These are phyloP conservation scores for Hygrophoropsis aurantiaca DNA, from an alignment of 768 basidiomycete genomes.

Conservation along the genomic window DNA sequence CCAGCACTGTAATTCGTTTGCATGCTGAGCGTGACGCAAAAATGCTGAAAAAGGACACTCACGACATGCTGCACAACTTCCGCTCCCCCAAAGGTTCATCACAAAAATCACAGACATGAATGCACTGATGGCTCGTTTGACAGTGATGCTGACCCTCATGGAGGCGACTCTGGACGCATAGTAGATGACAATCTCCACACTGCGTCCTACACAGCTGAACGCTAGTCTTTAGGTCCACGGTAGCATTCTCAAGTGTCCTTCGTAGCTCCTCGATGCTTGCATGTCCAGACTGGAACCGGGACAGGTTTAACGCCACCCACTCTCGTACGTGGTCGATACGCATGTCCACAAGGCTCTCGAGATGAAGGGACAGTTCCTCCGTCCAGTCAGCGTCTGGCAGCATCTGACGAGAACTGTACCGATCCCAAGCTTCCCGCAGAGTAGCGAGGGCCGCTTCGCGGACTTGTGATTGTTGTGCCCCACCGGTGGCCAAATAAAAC, in stretches of 20 bases:
- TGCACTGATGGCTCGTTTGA: slow-evolving; percentile 48
- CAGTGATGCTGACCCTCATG: slow-evolving; percentile 54
- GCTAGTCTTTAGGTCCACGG: slow-evolving; percentile 45
- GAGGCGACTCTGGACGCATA: slow-evolving; percentile 44
- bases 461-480: slow-evolving; percentile 12
- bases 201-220: slow-evolving; percentile 49
- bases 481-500: slow-evolving; percentile 32
- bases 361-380: slow-evolving; percentile 33
- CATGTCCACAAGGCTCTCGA: slow-evolving; percentile 38
- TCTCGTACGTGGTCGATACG: slow-evolving; percentile 48
- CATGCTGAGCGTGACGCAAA: neutral
- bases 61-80: slow-evolving; percentile 48
- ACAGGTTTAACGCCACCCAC: slow-evolving; percentile 52
- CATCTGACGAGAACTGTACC: slow-evolving; percentile 30
- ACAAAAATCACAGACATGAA: slow-evolving; percentile 42
- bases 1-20: slow-evolving; percentile 46
- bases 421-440: slow-evolving; percentile 30
- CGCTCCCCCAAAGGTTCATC: slow-evolving; percentile 31
- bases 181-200: slow-evolving; percentile 48
- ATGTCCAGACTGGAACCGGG: slow-evolving; percentile 44
- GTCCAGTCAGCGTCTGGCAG: slow-evolving; percentile 44
- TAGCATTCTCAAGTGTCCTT: slow-evolving; percentile 40
- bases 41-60: slow-evolving; percentile 15
- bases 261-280: slow-evolving; percentile 46
- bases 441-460: slow-evolving; percentile 12